Evolutionary conservation across 108 stramenopile genomes (phyloP), one percentile per base, ranked within the genome.

Genomic region (Nannochloropsis oceanica): DNA sequence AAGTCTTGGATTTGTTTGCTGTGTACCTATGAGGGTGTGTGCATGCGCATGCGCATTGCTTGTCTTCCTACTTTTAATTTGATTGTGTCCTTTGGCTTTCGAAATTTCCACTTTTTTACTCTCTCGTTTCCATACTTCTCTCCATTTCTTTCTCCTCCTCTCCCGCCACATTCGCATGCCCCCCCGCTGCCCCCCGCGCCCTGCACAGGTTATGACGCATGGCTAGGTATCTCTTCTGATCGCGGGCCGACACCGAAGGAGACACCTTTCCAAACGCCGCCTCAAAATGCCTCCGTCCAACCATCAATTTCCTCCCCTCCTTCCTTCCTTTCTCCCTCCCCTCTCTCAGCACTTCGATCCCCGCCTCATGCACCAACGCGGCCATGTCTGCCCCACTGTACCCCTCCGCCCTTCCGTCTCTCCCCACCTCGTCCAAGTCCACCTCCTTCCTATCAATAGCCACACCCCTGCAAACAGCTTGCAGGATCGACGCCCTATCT

Each of bases 301-400:
- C 20, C 25, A 7, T n/a, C 83, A 27, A 81, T 22, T 9, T 8
- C 8, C 43, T 22, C 24, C n/a, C 25, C 80, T 42, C 80, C 7
- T 26, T 44, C 42, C 25, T 20, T 42, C 84, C 84, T 42, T 81
- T 34, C 44, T 20, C 46, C 34, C 84, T 88, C 43, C 85, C 81
- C 79, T 89, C 81, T 43, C 89, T 82, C 86, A 93, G 50, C 8
- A 92, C 91, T 5, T 86, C 83, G 81, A 93, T 43, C n/a, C 91
- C 92, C 0, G 93, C 92, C 42, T 92, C 93, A 10, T 91, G 89
- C 24, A 92, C 81, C 11, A 93, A 79, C 0, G 90, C 91, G n/a
- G 88, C 43, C 20, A 93, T 87, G 81, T 93, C 92, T 5, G 93
- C 93, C 24, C 93, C 93, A 20, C 83, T 87, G 91, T 90, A 93